phyloP scores from a whole-genome alignment of 108 stramenopile species.

The Aurantiochytrium sp. region DNA sequence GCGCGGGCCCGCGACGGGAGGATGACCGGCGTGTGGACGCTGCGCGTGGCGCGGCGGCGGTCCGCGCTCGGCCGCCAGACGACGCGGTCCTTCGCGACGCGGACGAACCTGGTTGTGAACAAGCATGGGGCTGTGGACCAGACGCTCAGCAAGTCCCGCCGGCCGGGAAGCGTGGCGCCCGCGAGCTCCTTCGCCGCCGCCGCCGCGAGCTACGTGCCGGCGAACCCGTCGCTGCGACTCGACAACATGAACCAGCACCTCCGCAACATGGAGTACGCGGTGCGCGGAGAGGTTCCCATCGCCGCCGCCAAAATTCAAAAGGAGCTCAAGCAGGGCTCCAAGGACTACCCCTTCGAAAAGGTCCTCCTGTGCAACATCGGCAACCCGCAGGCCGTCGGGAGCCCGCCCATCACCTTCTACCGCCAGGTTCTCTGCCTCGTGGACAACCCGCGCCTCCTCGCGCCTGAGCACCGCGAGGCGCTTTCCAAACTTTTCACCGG shows the following conservation, averaged over 20 bases:
- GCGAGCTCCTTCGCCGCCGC: too few relatives aligned
- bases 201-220: too few relatives aligned
- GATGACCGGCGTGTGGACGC: too few relatives aligned
- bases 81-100: too few relatives aligned
- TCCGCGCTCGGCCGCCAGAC: too few relatives aligned
- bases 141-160: too few relatives aligned
- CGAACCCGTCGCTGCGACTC: background rate
- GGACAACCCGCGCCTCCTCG: constrained; percentile 62
- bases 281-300: constrained; percentile 3
- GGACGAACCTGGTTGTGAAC: too few relatives aligned
- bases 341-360: constrained; percentile 46
- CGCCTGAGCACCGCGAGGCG: background rate
- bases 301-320: background rate
- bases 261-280: constrained; percentile 27
- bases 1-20: too few relatives aligned
- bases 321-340: background rate
- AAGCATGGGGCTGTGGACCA: too few relatives aligned
- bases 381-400: constrained; percentile 84
- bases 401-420: constrained; percentile 72
- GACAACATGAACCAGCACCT: constrained; percentile 27
- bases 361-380: constrained; percentile 91
- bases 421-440: constrained; percentile 78
- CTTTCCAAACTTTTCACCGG: constrained; percentile 37
- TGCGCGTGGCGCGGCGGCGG: too few relatives aligned
- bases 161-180: too few relatives aligned